These are phyloP conservation scores for Phaeomoniella chlamydospora DNA, from an alignment of 2,329 filamentous ascomycete species.

Conservation along the genomic window DNA sequence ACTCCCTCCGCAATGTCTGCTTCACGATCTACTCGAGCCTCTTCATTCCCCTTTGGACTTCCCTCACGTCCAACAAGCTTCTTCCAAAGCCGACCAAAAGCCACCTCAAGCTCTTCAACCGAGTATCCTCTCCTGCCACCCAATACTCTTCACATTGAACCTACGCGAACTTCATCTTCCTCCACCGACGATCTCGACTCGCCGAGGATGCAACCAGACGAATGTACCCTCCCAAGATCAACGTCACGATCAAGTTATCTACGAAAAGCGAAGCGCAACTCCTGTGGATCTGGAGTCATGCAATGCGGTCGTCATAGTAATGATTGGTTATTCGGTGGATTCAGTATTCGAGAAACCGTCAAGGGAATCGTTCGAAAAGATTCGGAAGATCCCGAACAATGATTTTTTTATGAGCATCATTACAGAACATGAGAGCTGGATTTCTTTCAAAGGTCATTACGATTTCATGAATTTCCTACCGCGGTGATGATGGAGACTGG, in stretches of 20 bases:
- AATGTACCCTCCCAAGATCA: background rate
- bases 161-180: too few species aligned
- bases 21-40: background rate
- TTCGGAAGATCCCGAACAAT: background rate
- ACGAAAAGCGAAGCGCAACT: background rate
- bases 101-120: background rate
- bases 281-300: conserved; percentile 1
- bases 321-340: conserved; percentile 35
- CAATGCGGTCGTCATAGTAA: conserved; percentile 35
- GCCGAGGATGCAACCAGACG: too few species aligned
- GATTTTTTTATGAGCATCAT: too few species aligned
- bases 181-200: too few species aligned
- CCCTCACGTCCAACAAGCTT: background rate
- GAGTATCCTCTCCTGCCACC: background rate
- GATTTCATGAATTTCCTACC: too few species aligned
- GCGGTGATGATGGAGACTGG: too few species aligned
- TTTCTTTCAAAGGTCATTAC: too few species aligned
- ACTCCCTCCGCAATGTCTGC: background rate
- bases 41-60: background rate
- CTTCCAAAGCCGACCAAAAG: background rate
- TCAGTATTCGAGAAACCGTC: conserved; percentile 30
- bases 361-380: conserved; percentile 5
- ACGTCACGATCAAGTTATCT: background rate
- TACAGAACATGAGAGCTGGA: too few species aligned
- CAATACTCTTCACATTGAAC: too few species aligned